Evolutionary conservation across 1,139 yeast species (phyloP), one percentile per base, ranked within the genome.

Genomic region (Petasospora fabianii): DNA sequence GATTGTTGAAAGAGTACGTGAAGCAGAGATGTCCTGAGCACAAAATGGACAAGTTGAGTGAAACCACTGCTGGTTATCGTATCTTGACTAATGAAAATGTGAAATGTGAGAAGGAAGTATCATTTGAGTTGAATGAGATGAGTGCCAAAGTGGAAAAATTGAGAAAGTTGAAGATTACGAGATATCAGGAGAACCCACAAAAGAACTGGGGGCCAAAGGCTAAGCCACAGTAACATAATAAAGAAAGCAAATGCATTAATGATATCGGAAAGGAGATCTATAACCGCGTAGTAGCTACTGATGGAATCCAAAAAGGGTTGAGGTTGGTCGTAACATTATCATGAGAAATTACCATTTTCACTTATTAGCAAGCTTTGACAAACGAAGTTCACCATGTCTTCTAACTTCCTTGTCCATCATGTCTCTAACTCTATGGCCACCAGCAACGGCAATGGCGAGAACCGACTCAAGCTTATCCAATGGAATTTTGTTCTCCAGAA

Each of bases 141-240:
- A 73, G 82, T 51, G 71, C 66, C 26, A 70, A 67, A 44, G 62
- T 84, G 38, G 78, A 78, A 48, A 68, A 65, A 41, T 67, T 86
- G 43, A 72, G 96, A 51, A 81, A 77, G 49, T 69, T 86, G 46
- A 87, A 87, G 62, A 76, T 90, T 59, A 87, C 87, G 14, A 72
- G 96, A 51, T 90, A 73, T 62, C 98, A 88, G 60, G 88, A 82
- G 56, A 90, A 90, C 58, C 98, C 98, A 11, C 75, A 86, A 2
- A 86, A 84, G 61, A 82, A 85, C 59, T 92, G 98, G 98, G 98
- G 98, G 0, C 98, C 97, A 27, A 86, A 84, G 65, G 78, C 95
- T 4, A 77, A 81, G 54, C 92, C 92, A 18, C 59, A 55, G 40
- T 55, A 27, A 38, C 12, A 20, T 20, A 10, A 10, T 20, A 10